Conservation (phyloP, 129 eudicot species). For the Lactuca sativa region DNA sequence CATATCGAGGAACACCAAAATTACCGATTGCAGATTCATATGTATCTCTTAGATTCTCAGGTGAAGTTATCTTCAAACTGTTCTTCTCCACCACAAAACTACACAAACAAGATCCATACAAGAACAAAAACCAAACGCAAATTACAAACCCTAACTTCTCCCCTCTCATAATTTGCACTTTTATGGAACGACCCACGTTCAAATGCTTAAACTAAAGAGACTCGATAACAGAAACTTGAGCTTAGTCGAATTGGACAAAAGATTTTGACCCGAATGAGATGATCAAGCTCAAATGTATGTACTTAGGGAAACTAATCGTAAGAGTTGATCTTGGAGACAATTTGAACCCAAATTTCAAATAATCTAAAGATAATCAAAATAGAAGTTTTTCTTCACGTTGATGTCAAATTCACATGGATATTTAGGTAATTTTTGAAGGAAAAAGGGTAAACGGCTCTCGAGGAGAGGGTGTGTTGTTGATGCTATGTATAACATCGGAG, state of each 20-base stretch:
- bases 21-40: constrained; percentile 86
- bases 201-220: neutral
- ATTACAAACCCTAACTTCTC: constrained; percentile 40
- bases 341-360: neutral
- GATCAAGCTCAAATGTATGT: constrained; percentile 1
- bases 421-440: neutral
- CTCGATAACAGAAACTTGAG: neutral
- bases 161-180: constrained; percentile 20
- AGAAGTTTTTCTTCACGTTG: neutral
- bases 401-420: too few relatives aligned
- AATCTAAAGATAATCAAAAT: neutral
- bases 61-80: constrained; percentile 70
- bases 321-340: neutral
- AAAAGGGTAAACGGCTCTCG: neutral
- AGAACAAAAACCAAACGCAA: constrained; percentile 40
- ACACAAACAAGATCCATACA: constrained; percentile 46
- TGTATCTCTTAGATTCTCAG: constrained; percentile 39
- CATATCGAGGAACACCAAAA: constrained; percentile 76
- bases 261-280: constrained; percentile 13
- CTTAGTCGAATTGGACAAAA: neutral
- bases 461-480: neutral
- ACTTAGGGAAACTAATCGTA: neutral
- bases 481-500: neutral
- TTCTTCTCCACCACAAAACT: constrained; percentile 84
- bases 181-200: neutral